Base-by-base conservation (phyloP, 2,329 filamentous ascomycete genomes). In the Xylariaceae sp. region DNA sequence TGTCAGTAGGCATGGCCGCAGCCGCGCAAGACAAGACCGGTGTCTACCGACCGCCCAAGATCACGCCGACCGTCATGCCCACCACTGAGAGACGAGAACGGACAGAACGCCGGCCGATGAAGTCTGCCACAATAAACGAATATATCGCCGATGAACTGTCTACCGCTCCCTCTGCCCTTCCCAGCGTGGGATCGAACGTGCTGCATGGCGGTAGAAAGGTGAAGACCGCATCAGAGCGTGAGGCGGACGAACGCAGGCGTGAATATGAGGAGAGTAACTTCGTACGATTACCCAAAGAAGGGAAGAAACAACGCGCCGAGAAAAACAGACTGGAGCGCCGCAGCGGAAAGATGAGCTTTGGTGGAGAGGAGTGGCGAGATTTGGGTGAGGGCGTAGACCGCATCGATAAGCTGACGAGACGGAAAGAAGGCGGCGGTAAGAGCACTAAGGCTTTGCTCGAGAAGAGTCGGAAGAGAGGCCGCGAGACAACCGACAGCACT, bases 221-320 rank as follows among this genome's bases (percentile, higher is more conserved):
- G 65, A 94, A 92, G 77, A 89, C 88, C 5, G 81, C 85, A 13
- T 78, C 83, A 32, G 87, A 96, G 68, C 82, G 88, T 52, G 84
- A 84, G 58, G 83, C 84, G 39, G 92, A 97, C 70, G 81, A 81
- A 1, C 92, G 96, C 73, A 79, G 88, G 51, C 81, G 81, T 55
- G 83, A 88, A 45, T 99, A 96, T 73, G 94, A 99, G 76, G 94
- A 99, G 74, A 81, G 78, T 62, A 95, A 99, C 74, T 92, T 96
- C 66, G 84, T 89, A 15, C 88, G 94, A 62, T 76, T 99, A 64
- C 91, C 92, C 12, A 86, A 85, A 65, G 83, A 88, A 70, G 88
- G 84, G 73, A 97, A 96, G 79, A 96, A 95, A 74, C 91, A 96
- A 5, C 75, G 77, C 54, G 80, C 83, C 45, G 86, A 88, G 75